Conservation (phyloP, 106 monocot species). For the Hemerocallis citrina region DNA sequence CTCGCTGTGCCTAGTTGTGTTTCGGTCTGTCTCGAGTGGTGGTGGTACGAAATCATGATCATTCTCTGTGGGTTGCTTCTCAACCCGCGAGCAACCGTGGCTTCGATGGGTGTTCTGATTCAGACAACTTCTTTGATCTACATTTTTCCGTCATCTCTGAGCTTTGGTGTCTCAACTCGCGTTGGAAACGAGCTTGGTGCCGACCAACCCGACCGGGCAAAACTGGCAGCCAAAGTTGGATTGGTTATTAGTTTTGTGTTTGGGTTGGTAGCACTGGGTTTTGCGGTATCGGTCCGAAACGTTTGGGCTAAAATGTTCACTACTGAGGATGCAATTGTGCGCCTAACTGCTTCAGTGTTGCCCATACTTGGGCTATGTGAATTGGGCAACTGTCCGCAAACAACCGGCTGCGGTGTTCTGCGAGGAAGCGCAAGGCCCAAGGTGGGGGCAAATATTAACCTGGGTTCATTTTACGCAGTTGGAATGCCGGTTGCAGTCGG, state of each 20-base stretch:
- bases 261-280: constrained; percentile 16
- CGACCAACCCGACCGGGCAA: constrained; percentile 21
- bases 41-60: constrained; percentile 99
- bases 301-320: constrained; percentile 31
- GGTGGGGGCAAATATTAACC: constrained; percentile 25
- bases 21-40: constrained; percentile 93
- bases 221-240: constrained; percentile 15
- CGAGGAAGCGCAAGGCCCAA: constrained; percentile 30
- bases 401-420: constrained; percentile 36
- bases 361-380: constrained; percentile 35
- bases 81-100: constrained; percentile 53
- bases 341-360: constrained; percentile 18
- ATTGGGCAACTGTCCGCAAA: constrained; percentile 45
- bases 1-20: constrained; percentile 85
- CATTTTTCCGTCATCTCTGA: constrained; percentile 41
- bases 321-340: constrained; percentile 5
- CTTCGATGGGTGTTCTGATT: constrained; percentile 47
- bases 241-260: constrained; percentile 9
- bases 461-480: constrained; percentile 27
- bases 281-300: constrained; percentile 22
- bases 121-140: constrained; percentile 46
- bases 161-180: constrained; percentile 33
- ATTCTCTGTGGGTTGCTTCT: constrained; percentile 57
- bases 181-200: constrained; percentile 50
- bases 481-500: constrained; percentile 31